Base-by-base conservation (phyloP, 1,139 yeast species). In the Zygosaccharomyces sapae region DNA sequence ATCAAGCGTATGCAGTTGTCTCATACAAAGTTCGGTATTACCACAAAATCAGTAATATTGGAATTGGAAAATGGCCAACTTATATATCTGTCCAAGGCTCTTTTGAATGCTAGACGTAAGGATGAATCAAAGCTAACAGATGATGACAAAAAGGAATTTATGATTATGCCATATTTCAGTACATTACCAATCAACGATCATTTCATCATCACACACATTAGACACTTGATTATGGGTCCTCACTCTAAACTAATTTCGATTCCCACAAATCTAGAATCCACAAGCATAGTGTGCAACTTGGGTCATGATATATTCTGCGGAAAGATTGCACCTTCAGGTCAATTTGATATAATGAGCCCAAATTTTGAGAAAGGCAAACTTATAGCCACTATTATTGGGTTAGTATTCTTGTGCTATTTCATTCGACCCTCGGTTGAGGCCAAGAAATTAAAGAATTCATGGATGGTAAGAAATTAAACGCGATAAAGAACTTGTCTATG, bases 261-360 rank as follows among this genome's bases (percentile, higher is more conserved):
- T 30, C 80, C 92, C 1, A 84, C 97, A 0, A 75, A 79, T 40
- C 71, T 88, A 49, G 98, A 92, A 66, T 86, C 95, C 1, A 88
- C 97, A 0, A 73, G 84, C 2, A 73, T 86, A 33, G 76, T 89
- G 1, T 83, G 94, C 54, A 76, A 79, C 20, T 70, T 77, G 45
- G 88, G 87, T 33, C 70, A 74, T 36, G 95, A 87, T 62, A 67
- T 85, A 18, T 90, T 86, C 69, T 86, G 90, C 62, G 83, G 94
- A 0, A 72, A 81, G 45, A 73, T 86, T 19, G 79, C 86, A 46
- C 97, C 97, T 1, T 87, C 96, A 0, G 77, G 79, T 46, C 86
- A 89, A 43, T 90, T 87, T 68, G 98, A 92, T 67, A 72, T 81
- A 50, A 75, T 89, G 60, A 76, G 82, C 39, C 72, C 75, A 41